Conservation (phyloP, 192 early-diverging fungal species). For the Diversispora eburnea region DNA sequence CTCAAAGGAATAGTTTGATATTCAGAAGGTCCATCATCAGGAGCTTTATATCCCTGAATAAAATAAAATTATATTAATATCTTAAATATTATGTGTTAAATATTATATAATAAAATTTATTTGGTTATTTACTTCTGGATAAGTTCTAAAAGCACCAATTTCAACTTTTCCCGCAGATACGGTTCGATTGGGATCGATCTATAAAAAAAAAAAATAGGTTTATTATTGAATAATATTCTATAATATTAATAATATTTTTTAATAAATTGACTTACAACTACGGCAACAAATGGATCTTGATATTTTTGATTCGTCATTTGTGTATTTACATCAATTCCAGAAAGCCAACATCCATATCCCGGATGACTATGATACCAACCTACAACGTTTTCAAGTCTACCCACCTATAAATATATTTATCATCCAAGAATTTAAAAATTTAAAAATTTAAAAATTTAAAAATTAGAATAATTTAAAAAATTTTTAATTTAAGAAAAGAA, state of each 20-base stretch:
- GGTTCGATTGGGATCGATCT: slow-evolving; percentile 97
- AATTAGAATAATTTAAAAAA: background rate
- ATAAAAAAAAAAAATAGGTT: slow-evolving; percentile 10
- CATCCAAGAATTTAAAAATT: background rate
- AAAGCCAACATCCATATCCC: slow-evolving; percentile 99
- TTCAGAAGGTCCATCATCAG: slow-evolving; percentile 74
- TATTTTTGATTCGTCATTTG: slow-evolving; percentile 94
- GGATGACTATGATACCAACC: slow-evolving; percentile 99
- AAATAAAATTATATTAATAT: background rate
- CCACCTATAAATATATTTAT: slow-evolving; percentile 52
- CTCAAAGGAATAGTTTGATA: slow-evolving; percentile 88
- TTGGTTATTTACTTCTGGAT: slow-evolving; percentile 64
- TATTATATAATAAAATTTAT: background rate
- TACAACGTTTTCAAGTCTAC: slow-evolving; percentile 85
- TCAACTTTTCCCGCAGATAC: slow-evolving; percentile 96
- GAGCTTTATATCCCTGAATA: slow-evolving; percentile 69
- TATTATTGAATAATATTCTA: background rate
- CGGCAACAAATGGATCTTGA: slow-evolving; percentile 91
- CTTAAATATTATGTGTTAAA: background rate
- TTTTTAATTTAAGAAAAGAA: too few relatives aligned
- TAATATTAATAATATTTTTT: background rate
- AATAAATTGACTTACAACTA: slow-evolving; percentile 64
- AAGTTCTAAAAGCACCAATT: slow-evolving; percentile 98
- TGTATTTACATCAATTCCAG: slow-evolving; percentile 95
- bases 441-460: background rate